A percentile compares a stretch with the other conserved stretches of the same genome.
phyloP scores from a whole-genome alignment of 2,329 filamentous ascomycete genomes.

The Cercospora sp. region DNA sequence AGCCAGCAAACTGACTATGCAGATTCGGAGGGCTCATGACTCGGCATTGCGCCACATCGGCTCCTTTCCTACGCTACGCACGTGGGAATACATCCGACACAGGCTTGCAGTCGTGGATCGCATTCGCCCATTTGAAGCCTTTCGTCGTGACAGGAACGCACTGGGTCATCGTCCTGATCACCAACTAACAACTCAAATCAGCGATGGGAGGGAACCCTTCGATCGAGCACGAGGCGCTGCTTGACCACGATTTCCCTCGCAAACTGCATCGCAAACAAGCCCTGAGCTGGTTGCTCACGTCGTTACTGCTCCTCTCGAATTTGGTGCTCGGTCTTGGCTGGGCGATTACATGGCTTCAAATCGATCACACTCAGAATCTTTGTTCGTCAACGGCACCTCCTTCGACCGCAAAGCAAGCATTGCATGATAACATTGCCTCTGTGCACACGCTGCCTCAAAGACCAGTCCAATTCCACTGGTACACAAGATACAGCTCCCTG shows the following conservation, averaged over 20 bases:
- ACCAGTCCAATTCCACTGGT: slow-evolving; percentile 18
- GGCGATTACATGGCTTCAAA: neutral
- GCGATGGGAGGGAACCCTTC: neutral
- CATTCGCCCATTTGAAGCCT: neutral
- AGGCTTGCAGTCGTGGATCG: neutral
- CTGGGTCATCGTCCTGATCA: neutral
- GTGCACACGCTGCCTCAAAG: slow-evolving; percentile 6
- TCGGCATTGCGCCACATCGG: neutral
- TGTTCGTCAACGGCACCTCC: neutral
- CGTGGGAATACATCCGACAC: neutral
- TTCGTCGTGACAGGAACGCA: neutral
- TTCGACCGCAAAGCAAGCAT: neutral
- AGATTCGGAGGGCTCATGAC: neutral
- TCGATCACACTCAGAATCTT: neutral
- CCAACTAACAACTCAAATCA: neutral
- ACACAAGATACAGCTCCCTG: slow-evolving; percentile 19
- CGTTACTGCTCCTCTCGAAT: slow-evolving; percentile 3
- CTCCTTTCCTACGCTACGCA: neutral
- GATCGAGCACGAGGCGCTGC: neutral
- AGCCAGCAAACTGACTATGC: neutral
- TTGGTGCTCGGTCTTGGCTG: slow-evolving; percentile 6
- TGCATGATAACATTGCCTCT: neutral
- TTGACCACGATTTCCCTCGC: neutral
- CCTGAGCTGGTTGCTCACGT: neutral
- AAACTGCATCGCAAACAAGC: neutral